phyloP scores from a whole-genome alignment of 345 rosid genomes.

The Kandelia obovata region DNA sequence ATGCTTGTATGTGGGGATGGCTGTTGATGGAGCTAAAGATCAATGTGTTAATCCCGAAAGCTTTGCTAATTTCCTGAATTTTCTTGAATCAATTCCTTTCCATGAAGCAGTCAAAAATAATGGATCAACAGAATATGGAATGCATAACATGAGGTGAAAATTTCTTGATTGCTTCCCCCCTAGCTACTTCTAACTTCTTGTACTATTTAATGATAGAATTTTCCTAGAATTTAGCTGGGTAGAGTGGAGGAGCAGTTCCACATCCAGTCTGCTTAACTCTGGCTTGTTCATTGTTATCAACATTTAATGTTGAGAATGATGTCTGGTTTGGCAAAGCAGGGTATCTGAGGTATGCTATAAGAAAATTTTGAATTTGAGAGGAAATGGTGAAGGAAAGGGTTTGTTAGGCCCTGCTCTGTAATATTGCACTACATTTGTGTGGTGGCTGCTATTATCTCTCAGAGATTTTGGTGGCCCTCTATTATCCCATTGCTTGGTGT shows the following conservation, averaged over 20 bases:
- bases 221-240: neutral
- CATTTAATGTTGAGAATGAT: neutral
- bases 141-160: conserved; percentile 61
- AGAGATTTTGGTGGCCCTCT: neutral
- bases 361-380: neutral
- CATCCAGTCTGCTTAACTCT: neutral
- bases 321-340: neutral
- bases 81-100: conserved; percentile 82
- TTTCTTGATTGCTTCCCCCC: conserved; percentile 6
- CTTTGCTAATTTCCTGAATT: conserved; percentile 70
- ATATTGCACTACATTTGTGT: neutral
- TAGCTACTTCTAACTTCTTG: neutral
- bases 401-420: neutral
- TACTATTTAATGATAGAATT: conserved; percentile 4
- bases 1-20: conserved; percentile 54
- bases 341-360: neutral
- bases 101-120: conserved; percentile 56
- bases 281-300: neutral
- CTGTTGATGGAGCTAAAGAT: conserved; percentile 48
- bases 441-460: neutral
- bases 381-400: neutral
- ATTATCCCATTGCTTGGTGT: neutral
- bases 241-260: neutral
- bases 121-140: conserved; percentile 49
- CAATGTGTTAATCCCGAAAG: conserved; percentile 68